phyloP scores from a whole-genome alignment of 2,329 filamentous ascomycete genomes.

The Fusarium sp. region DNA sequence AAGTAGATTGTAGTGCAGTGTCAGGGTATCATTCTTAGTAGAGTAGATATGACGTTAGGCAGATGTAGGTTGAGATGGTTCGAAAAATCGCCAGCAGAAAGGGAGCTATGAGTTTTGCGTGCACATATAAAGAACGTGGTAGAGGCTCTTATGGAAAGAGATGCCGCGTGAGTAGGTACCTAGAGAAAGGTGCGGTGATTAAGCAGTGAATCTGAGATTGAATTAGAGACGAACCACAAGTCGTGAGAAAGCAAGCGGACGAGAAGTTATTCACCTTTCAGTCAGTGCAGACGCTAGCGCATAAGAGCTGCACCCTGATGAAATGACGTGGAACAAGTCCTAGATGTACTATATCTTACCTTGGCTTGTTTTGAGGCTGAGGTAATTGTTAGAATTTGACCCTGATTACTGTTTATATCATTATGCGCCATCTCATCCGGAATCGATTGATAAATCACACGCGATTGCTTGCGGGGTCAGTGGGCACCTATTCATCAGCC shows the following conservation, averaged over 20 bases:
- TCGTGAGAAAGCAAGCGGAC: slow-evolving; percentile 1
- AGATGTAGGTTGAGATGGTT: not conserved
- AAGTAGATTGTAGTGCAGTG: not conserved
- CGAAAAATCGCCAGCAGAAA: not conserved
- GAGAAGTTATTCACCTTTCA: slow-evolving; percentile 21
- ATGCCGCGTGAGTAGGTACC: not conserved
- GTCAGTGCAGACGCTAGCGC: slow-evolving; percentile 18
- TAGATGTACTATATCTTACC: not conserved
- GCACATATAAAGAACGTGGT: not conserved
- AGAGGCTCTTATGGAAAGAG: not conserved
- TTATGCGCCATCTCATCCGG: slow-evolving; percentile 12
- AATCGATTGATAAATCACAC: slow-evolving; percentile 17
- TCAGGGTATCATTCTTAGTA: slow-evolving; percentile 36
- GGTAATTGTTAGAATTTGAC: not conserved
- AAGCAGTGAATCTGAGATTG: slow-evolving; percentile 15
- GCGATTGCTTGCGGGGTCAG: slow-evolving; percentile 32
- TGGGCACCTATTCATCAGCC: not conserved
- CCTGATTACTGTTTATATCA: slow-evolving; percentile 8
- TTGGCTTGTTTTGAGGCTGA: not conserved
- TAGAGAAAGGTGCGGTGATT: slow-evolving; percentile 1
- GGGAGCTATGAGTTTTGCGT: not conserved
- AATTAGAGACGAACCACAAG: slow-evolving; percentile 19
- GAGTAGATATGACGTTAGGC: slow-evolving; percentile 8
- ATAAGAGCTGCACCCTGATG: slow-evolving; percentile 16
- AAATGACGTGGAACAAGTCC: slow-evolving; percentile 6